Percentiles rank a stretch among this genome's conserved stretches.
Conservation (phyloP, 192 early-diverging fungal species). For the Umbelopsis sp. region DNA sequence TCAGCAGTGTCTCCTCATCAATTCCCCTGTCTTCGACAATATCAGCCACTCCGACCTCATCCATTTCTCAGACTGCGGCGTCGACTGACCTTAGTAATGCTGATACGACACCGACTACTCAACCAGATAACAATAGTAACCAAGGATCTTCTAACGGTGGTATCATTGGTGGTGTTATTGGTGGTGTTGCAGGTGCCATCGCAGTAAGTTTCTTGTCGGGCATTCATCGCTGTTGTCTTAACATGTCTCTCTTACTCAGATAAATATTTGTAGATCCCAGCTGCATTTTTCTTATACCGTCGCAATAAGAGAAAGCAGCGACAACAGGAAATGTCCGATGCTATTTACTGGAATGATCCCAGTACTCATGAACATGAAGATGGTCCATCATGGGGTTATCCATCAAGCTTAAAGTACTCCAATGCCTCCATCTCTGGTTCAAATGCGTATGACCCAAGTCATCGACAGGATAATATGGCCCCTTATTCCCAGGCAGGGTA, state of each 20-base stretch:
- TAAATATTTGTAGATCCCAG: not conserved
- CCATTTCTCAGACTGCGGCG: not conserved
- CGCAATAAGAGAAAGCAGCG: slow-evolving; percentile 3
- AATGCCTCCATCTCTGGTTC: not conserved
- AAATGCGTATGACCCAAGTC: not conserved
- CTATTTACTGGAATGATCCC: not conserved
- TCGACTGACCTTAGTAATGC: not conserved
- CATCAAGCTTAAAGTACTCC: slow-evolving; percentile 10
- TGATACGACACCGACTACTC: not conserved
- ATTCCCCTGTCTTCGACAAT: not conserved
- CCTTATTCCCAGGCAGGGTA: slow-evolving; percentile 13
- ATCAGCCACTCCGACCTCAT: not conserved
- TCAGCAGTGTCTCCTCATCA: not conserved
- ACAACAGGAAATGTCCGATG: slow-evolving; percentile 11
- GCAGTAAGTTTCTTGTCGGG: not conserved
- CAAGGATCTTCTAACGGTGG: not conserved
- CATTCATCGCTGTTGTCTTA: not conserved
- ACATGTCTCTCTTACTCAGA: not conserved
- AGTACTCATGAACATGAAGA: not conserved
- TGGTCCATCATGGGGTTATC: slow-evolving; percentile 12
- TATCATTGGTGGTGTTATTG: slow-evolving; percentile 1
- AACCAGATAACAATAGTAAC: not conserved
- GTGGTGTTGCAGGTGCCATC: not conserved
- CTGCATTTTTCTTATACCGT: not conserved
- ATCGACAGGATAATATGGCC: not conserved